phyloP scores from a whole-genome alignment of 371 early-diverging fungal genomes.

The Rhizopus arrhizus region DNA sequence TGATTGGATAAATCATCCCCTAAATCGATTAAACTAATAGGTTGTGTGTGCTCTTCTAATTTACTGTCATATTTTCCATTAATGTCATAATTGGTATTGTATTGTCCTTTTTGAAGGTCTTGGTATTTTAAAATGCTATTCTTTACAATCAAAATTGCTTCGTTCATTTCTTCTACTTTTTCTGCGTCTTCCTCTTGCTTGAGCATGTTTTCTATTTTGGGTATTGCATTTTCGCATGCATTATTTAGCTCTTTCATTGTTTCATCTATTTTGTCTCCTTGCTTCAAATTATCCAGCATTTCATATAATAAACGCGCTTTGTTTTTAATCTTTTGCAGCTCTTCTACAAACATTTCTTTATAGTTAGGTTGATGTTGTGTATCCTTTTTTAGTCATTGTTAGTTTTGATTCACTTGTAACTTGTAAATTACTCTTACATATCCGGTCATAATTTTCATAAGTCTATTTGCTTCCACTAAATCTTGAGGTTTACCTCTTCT shows the following conservation, averaged over 20 bases:
- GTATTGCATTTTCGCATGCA: slow-evolving; percentile 60
- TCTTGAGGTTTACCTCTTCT: slow-evolving; percentile 92
- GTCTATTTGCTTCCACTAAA: slow-evolving; percentile 88
- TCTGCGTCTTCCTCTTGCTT: slow-evolving; percentile 32
- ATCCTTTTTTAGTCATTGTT: slow-evolving; percentile 53
- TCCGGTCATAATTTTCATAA: slow-evolving; percentile 96
- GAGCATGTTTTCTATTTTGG: slow-evolving; percentile 75
- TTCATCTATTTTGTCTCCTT: slow-evolving; percentile 66
- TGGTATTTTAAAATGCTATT: slow-evolving; percentile 76
- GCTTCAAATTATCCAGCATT: slow-evolving; percentile 68
- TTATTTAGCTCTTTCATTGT: slow-evolving; percentile 60
- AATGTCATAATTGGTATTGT: slow-evolving; percentile 47
- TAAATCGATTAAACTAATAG: slow-evolving; percentile 65
- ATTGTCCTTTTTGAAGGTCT: slow-evolving; percentile 66
- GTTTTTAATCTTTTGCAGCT: slow-evolving; percentile 80
- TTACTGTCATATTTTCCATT: slow-evolving; percentile 24
- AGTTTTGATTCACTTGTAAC: not conserved
- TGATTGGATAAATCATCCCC: slow-evolving; percentile 44
- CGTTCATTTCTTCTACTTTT: slow-evolving; percentile 68
- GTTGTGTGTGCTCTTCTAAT: slow-evolving; percentile 10
- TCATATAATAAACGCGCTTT: slow-evolving; percentile 80
- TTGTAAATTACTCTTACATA: slow-evolving; percentile 62
- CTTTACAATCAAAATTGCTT: slow-evolving; percentile 83
- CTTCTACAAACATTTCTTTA: slow-evolving; percentile 75
- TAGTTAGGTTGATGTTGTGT: slow-evolving; percentile 80